Evolutionary conservation across 371 early-diverging fungal genomes (phyloP).

Genomic region (Blakeslea trispora): DNA sequence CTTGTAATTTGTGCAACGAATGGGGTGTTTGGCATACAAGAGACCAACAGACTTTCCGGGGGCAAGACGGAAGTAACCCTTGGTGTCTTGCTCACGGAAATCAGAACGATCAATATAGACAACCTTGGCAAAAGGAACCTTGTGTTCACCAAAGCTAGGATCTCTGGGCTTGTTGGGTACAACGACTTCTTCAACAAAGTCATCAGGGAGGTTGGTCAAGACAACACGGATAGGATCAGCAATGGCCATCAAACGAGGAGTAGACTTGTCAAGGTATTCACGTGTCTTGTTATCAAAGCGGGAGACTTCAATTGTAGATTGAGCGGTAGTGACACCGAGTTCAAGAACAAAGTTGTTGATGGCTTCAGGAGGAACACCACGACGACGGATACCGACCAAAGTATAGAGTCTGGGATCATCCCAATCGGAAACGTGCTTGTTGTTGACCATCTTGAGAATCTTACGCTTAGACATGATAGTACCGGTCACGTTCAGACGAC

Average conservation of each 20-base stretch:
- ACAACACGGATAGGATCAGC: constrained; percentile 89
- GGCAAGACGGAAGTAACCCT: constrained; percentile 94
- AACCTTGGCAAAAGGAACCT: constrained; percentile 84
- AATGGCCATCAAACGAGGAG: constrained; percentile 92
- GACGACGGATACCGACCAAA: constrained; percentile 94
- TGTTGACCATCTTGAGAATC: constrained; percentile 88
- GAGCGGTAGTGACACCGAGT: constrained; percentile 88
- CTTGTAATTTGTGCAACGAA: constrained; percentile 82
- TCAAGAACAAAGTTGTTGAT: constrained; percentile 98
- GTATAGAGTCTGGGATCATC: constrained; percentile 99
- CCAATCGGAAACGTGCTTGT: constrained; percentile 83
- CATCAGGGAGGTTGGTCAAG: constrained; percentile 83
- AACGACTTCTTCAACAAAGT: constrained; percentile 69
- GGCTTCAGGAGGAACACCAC: constrained; percentile 98
- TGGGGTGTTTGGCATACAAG: constrained; percentile 79
- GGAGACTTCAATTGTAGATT: constrained; percentile 88
- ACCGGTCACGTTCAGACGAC: constrained; percentile 95
- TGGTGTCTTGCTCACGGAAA: constrained; percentile 89
- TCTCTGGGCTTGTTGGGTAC: constrained; percentile 90
- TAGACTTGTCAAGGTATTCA: constrained; percentile 90
- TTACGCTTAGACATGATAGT: constrained; percentile 99
- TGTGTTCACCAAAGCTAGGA: constrained; percentile 79
- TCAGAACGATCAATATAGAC: constrained; percentile 96
- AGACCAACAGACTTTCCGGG: constrained; percentile 95
- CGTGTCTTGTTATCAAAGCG: constrained; percentile 96